Conservation (phyloP, 2,329 filamentous ascomycete species). For the Penicillium sp. region DNA sequence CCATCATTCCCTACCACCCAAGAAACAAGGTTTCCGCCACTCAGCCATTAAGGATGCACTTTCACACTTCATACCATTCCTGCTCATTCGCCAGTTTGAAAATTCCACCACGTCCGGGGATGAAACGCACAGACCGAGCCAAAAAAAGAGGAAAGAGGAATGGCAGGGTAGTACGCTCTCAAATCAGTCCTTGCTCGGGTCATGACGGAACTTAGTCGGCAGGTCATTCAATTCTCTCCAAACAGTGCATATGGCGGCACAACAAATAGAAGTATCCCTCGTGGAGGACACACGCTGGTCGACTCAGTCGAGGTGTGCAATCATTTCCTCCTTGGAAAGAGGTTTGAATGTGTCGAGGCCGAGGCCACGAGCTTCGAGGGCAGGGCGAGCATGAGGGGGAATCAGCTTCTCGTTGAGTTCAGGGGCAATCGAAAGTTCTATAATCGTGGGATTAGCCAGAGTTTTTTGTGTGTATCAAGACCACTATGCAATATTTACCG, state of each 20-base stretch:
- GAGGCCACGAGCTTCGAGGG: slow-evolving; percentile 71
- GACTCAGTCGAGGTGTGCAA: slow-evolving; percentile 89
- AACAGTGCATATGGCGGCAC: slow-evolving; percentile 34
- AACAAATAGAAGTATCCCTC: slow-evolving; percentile 37
- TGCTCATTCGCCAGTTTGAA: background rate
- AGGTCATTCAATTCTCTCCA: slow-evolving; percentile 23
- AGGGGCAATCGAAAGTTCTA: slow-evolving; percentile 94
- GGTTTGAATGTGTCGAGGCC: slow-evolving; percentile 94
- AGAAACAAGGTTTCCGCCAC: slow-evolving; percentile 25
- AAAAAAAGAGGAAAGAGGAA: slow-evolving; percentile 15
- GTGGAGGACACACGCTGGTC: slow-evolving; percentile 30
- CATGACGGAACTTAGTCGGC: slow-evolving; percentile 17
- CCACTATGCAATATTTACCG: slow-evolving; percentile 58
- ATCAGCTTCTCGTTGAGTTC: slow-evolving; percentile 84
- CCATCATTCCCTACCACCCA: slow-evolving; percentile 29
- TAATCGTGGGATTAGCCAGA: slow-evolving; percentile 15
- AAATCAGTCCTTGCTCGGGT: slow-evolving; percentile 28
- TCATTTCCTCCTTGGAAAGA: slow-evolving; percentile 91
- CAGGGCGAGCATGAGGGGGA: slow-evolving; percentile 72
- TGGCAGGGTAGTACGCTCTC: slow-evolving; percentile 29
- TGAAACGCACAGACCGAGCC: slow-evolving; percentile 12
- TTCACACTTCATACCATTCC: slow-evolving; percentile 11
- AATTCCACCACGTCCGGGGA: background rate
- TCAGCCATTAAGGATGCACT: slow-evolving; percentile 23
- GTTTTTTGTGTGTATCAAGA: background rate